Base-by-base conservation (phyloP, 345 rosid genomes). In the Cardamine resedifolia region DNA sequence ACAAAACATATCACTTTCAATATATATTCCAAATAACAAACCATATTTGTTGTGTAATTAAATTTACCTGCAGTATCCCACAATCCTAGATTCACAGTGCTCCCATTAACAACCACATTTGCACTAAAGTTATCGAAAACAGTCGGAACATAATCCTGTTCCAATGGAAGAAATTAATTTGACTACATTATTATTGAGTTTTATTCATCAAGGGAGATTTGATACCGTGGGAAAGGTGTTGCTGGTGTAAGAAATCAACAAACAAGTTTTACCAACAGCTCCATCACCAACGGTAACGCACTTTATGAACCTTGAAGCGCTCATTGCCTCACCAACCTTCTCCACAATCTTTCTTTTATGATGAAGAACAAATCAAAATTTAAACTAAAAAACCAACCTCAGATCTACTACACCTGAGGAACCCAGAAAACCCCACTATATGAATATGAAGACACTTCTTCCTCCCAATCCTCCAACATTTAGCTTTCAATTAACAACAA, bases 31-130 rank as follows among this genome's bases (percentile, higher is more conserved):
- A n/a, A n/a, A n/a, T n/a, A n/a, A n/a, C n/a, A n/a, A n/a, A n/a
- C n/a, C n/a, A n/a, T n/a, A n/a, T n/a, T n/a, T n/a, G n/a, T n/a
- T n/a, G n/a, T n/a, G n/a, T n/a, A n/a, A n/a, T n/a, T n/a, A n/a
- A n/a, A n/a, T n/a, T n/a, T n/a, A n/a, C n/a, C n/a, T 28, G 93
- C 96, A 76, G 97, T 89, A 83, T 94, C 97, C 98, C 98, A 94
- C 76, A 91, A 80, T 21, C 96, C 97, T 59, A 94, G 85, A 75
- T 94, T 94, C 28, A 94, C 88, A 9, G 96, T 91, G 62, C 60
- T 68, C 14, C 97, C 96, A 20, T 94, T 85, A 64, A 94, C 98
- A 56, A 87, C 88, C 48, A 89, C 96, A 85, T 91, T 89, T 0
- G 98, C 96, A 64, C 97, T 94, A 79, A 94, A 94, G 78, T 94